These are phyloP conservation scores for Neurospora sp. DNA, from an alignment of 495 filamentous ascomycete genomes.

Conservation along the genomic window DNA sequence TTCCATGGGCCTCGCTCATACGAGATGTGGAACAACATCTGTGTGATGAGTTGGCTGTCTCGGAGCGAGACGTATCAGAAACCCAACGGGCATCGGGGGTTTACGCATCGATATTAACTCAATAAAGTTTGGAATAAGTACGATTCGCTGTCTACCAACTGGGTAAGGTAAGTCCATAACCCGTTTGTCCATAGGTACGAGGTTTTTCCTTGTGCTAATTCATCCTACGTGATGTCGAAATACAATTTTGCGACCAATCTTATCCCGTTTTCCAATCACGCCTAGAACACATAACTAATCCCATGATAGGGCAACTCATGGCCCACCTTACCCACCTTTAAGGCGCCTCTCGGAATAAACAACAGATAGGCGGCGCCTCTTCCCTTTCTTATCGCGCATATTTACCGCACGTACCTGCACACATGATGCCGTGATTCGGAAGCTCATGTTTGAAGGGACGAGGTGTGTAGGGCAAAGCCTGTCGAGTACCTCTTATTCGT, in stretches of 20 bases:
- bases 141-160: not conserved
- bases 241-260: not conserved
- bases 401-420: not conserved
- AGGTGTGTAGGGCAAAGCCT: not conserved
- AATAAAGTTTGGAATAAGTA: not conserved
- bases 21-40: not conserved
- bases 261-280: not conserved
- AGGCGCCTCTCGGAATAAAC: not conserved
- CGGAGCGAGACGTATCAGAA: not conserved
- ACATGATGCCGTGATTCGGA: not conserved
- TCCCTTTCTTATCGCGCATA: not conserved
- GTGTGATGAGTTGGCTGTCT: slow-evolving; percentile 3
- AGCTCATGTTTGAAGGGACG: not conserved
- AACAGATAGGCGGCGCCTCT: not conserved
- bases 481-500: not conserved
- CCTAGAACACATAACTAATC: not conserved
- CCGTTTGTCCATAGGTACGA: not conserved
- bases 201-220: not conserved
- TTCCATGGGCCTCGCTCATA: not conserved
- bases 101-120: not conserved
- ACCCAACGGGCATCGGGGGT: not conserved
- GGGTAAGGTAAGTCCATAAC: not conserved
- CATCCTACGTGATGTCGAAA: not conserved
- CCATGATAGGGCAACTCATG: not conserved
- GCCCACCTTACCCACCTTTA: not conserved